A percentile compares a stretch with the other conserved stretches of the same genome.
Evolutionary conservation across 1,139 yeast species (phyloP).

Genomic region (Yamadazyma kanchanaburiensis): DNA sequence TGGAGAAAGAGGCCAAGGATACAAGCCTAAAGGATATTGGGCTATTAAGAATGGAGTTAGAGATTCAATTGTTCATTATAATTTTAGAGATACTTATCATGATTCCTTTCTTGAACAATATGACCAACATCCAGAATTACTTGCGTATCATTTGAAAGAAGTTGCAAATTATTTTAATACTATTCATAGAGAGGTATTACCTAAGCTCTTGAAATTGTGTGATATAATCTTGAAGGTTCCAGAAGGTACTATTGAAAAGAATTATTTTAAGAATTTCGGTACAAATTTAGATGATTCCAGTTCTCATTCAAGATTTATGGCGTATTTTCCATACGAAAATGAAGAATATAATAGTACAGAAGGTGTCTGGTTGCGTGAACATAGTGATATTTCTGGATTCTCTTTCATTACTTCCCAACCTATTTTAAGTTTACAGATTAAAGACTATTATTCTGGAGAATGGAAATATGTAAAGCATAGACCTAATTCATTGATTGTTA

Average conservation of each 20-base stretch:
- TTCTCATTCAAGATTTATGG: constrained; percentile 42
- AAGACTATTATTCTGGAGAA: constrained; percentile 42
- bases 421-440: constrained; percentile 46
- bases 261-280: constrained; percentile 31
- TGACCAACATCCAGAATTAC: constrained; percentile 34
- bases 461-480: constrained; percentile 49
- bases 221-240: constrained; percentile 40
- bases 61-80: constrained; percentile 41
- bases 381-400: constrained; percentile 47
- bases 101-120: constrained; percentile 18
- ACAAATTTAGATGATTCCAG: constrained; percentile 20
- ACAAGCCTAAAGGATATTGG: constrained; percentile 47
- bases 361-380: constrained; percentile 48
- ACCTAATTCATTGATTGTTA: constrained; percentile 44
- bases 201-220: constrained; percentile 31
- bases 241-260: constrained; percentile 35
- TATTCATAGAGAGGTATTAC: constrained; percentile 31
- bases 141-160: constrained; percentile 30
- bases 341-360: constrained; percentile 16
- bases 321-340: constrained; percentile 34
- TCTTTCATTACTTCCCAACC: constrained; percentile 50
- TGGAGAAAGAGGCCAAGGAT: constrained; percentile 46
- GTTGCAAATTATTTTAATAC: constrained; percentile 31
- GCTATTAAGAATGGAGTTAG: constrained; percentile 37
- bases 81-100: constrained; percentile 32